Evolutionary conservation across 1,284 basidiomycete species (phyloP).

Genomic region (Phlebopus sp.): DNA sequence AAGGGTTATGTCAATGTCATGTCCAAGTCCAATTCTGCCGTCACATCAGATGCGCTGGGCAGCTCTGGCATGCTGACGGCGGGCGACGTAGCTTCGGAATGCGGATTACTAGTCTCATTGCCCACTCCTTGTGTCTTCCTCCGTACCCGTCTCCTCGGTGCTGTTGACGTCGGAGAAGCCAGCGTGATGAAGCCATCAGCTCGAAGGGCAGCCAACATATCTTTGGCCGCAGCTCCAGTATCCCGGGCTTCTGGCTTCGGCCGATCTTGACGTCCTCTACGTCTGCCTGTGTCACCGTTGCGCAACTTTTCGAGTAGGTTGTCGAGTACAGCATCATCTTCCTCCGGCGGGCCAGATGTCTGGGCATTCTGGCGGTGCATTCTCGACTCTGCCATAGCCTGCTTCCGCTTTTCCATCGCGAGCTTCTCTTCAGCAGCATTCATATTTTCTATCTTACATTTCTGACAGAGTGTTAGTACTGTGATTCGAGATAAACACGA

Average conservation of each 20-base stretch:
- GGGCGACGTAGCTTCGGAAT: conserved; percentile 32
- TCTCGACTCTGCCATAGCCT: conserved; percentile 60
- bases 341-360: conserved; percentile 44
- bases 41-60: conserved; percentile 28
- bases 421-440: conserved; percentile 63
- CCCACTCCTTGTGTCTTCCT: conserved; percentile 23
- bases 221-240: conserved; percentile 61
- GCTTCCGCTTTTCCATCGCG: conserved; percentile 63
- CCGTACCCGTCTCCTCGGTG: conserved; percentile 26
- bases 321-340: conserved; percentile 67
- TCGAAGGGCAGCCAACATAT: conserved; percentile 72
- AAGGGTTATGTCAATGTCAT: conserved; percentile 17
- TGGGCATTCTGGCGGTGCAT: conserved; percentile 55
- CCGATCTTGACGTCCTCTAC: conserved; percentile 55
- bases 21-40: conserved; percentile 27
- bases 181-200: conserved; percentile 49
- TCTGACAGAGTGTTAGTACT: conserved; percentile 44
- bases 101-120: conserved; percentile 31
- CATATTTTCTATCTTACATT: conserved; percentile 81
- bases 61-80: conserved; percentile 40
- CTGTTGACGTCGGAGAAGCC: conserved; percentile 30
- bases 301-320: conserved; percentile 71
- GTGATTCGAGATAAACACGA: background rate
- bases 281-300: conserved; percentile 61
- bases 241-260: conserved; percentile 43